Base-by-base conservation (phyloP, 768 basidiomycete genomes). In the Rhodotorula sphaerocarpa region DNA sequence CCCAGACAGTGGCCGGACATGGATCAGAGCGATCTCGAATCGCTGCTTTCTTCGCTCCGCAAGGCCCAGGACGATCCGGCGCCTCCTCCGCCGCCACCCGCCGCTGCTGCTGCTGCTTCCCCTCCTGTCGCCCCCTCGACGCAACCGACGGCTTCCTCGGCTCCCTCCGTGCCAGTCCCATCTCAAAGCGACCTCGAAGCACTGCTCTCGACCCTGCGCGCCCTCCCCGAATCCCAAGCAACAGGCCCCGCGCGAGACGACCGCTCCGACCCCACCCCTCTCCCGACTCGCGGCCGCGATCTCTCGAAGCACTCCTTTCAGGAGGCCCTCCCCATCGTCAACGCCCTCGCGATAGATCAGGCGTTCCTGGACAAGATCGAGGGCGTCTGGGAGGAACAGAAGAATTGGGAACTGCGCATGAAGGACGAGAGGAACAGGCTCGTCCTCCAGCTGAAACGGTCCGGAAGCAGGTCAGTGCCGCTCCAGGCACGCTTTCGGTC, bases 381-480 rank as follows among this genome's bases (percentile, higher is more conserved):
- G 31, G 33, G 6, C 15, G 18, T 63, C 15, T 55, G 57, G 61
- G 54, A 55, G 16, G 57, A 63, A 31, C 66, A 67, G 55, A 57
- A 55, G 55, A 62, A 55, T 21, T 56, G 39, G 50, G 66, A 67
- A 28, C 50, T 67, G 20, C 20, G 50, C n/a, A 52, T 57, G 54
- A 63, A 57, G 62, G 66, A 67, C 55, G 66, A 67, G 46, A 43
- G 62, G 28, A 63, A 67, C 43, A 46, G 61, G 12, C 41, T 60
- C 27, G 61, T 60, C 31, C 27, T 27, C 4, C 58, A 67, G 33
- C 46, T 55, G 27, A 50, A 16, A 4, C 28, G 55, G n/a, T 51
- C 34, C 0, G 57, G 39, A 1, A 5, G 51, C 14, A 31, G 16
- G 65, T 67, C 30, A 48, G 65, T n/a, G 18, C 7, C 18, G 10